Evolutionary conservation across 352 stramenopile species (phyloP), one percentile per base, ranked within the genome.

Genomic region (Globisporangium iwayamae): DNA sequence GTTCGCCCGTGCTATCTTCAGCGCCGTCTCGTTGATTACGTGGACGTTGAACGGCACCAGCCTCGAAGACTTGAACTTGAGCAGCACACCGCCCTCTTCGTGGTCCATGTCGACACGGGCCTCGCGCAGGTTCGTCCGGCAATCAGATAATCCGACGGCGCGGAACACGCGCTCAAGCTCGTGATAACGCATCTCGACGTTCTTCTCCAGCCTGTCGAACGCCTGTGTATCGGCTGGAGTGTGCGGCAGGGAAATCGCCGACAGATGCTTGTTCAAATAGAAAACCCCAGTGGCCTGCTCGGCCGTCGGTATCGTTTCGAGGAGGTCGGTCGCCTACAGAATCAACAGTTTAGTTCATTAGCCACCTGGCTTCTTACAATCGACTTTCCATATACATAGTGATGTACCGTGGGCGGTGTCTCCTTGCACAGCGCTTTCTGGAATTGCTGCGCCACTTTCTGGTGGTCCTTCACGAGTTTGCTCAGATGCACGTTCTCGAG

Each of bases 381-480:
- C 25, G 25, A 28, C 25, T 28, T 28, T 28, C 25, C 25, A 28
- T 28, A 28, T 2, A 28, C 16, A n/a, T 30, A 4, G 2, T 46
- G 60, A 53, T 50, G 25, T 56, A 75, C 69, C 52, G 61, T 43
- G 3, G 66, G 56, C 38, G 61, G 61, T 3, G 61, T 62, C 11
- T 68, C 63, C 55, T 73, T 70, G 34, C 53, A 36, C 1, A 76
- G 56, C 22, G 45, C 63, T 11, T 56, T 65, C 47, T 76, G 60
- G 13, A 76, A 61, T 14, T 50, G 60, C 18, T 69, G 53, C n/a
- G 67, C 56, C 22, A 76, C 57, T 36, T 61, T 56, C 38, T 66
- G 13, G 51, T 76, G 70, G 16, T 69, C 70, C 34, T 71, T 67
- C n/a, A 76, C 59, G 34, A 76, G n/a, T 41, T 69, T 69, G 20